Evolutionary conservation across 768 basidiomycete genomes (phyloP), one percentile per base, ranked within the genome.

Genomic region (Filobasidium wieringae): DNA sequence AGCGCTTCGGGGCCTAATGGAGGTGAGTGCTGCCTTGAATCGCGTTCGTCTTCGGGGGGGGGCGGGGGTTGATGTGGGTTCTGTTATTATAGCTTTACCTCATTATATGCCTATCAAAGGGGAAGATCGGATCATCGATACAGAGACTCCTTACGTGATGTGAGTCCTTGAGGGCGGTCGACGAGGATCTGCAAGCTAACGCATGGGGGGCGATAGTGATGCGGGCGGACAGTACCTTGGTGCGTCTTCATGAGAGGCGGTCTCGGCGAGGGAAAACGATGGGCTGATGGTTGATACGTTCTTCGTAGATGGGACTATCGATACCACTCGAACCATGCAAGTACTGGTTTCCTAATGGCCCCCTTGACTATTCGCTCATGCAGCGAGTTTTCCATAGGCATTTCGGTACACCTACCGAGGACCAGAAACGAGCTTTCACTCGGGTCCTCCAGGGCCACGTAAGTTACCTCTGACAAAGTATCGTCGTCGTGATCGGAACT

Each of bases 401-500:
- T 75, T 88, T 92, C 68, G 89, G 90, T 39, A 80, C 83, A n/a
- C 87, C 87, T 7, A 82, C 84, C n/a, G 60, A 78, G n/a, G 85
- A 88, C 62, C 84, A 88, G 70, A 84, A 82, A 69, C 86, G 91
- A 63, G 90, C 93, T 1, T 99, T 84, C 74, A 99, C 95, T 30
- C 80, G 90, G 45, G 95, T 97, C 40, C 72, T 99, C 57, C 95
- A 99, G 75, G 93, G 92, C 7, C 95, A 99, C 76, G 88, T 89
- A 77, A 67, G 87, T 80, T 58, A 59, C 31, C 22, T 4, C 17
- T 12, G 2, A 9, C 39, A 6, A 5, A 27, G 4, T 40, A 15
- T 31, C 64, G 17, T 67, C 60, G 60, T 67, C 59, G 65, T 31
- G 22, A 53, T 63, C 7, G 24, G 53, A 36, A 55, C 61, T 58